Evolutionary conservation across 2,329 filamentous ascomycete genomes (phyloP), one percentile per base, ranked within the genome.

Genomic region (Aspergillus ustus): DNA sequence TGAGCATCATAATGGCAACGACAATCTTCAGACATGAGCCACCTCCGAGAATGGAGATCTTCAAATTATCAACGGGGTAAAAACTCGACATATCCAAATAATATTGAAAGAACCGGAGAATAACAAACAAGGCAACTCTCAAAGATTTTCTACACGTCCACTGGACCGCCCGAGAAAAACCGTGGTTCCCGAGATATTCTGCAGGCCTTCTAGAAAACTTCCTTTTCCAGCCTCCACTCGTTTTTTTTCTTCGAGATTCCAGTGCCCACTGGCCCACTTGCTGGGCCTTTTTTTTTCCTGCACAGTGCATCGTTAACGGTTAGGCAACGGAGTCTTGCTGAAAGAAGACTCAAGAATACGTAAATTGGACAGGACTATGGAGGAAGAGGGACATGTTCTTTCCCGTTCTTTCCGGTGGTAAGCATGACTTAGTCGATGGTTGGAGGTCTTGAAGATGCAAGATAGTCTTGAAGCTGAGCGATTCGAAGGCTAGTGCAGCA

Each of bases 201-300:
- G 29, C 34, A 40, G n/a, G 7, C 22, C 50, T 59, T 59, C 57
- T 54, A 59, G 57, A 59, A 59, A 50, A 34, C 50, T 59, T 48
- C 57, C 57, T 29, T 49, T 50, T 50, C 44, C 44, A 40, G 50
- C 50, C 51, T 43, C 48, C 37, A 5, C 25, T 22, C 34, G 46
- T 53, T 19, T 37, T 58, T 52, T 34, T 52, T 40, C 34, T 40
- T 40, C 34, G 13, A 40, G 34, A 40, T 40, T 29, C 34, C 31
- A 17, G 44, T 54, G 53, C 44, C 57, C 51, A 59, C 56, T 29
- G 57, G 43, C 51, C 57, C 57, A 59, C 57, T 25, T 13, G 34
- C 34, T 40, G 34, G 34, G 34, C 34, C 20, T 57, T 61, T 49
- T 46, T 34, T 52, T 52, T 7, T 50, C 15, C 22, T 46, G 22